These are phyloP conservation scores for Artemisia tridentata DNA, from an alignment of 129 eudicot genomes.

Conservation along the genomic window DNA sequence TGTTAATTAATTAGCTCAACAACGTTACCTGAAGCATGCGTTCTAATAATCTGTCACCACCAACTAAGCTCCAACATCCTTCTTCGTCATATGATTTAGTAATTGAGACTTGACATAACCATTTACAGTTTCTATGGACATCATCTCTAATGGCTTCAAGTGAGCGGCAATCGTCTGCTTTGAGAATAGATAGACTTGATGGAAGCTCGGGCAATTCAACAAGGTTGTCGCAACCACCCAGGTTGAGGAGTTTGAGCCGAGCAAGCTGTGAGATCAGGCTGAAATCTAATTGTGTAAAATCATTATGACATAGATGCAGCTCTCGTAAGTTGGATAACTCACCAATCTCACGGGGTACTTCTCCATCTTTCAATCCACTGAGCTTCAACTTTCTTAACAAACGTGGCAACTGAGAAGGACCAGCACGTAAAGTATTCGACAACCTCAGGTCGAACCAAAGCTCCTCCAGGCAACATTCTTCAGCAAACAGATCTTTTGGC, in stretches of 20 bases:
- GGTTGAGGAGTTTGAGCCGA: too few relatives aligned
- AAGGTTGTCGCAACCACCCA: background rate
- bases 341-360: background rate
- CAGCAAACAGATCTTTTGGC: background rate
- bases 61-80: background rate
- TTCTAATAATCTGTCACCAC: background rate
- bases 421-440: background rate
- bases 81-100: background rate
- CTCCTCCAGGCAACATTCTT: background rate
- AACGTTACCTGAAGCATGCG: background rate
- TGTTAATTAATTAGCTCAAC: too few relatives aligned
- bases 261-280: background rate
- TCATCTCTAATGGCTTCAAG: background rate
- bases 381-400: background rate
- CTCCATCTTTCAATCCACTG: background rate
- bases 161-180: background rate
- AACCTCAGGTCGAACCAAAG: background rate
- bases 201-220: background rate
- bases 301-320: background rate
- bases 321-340: background rate
- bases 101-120: background rate
- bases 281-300: background rate
- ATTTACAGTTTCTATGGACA: background rate
- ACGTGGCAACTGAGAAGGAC: background rate
- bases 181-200: background rate